These are phyloP conservation scores for Phytophthora foliorum DNA, from an alignment of 352 stramenopile genomes.

Conservation along the genomic window DNA sequence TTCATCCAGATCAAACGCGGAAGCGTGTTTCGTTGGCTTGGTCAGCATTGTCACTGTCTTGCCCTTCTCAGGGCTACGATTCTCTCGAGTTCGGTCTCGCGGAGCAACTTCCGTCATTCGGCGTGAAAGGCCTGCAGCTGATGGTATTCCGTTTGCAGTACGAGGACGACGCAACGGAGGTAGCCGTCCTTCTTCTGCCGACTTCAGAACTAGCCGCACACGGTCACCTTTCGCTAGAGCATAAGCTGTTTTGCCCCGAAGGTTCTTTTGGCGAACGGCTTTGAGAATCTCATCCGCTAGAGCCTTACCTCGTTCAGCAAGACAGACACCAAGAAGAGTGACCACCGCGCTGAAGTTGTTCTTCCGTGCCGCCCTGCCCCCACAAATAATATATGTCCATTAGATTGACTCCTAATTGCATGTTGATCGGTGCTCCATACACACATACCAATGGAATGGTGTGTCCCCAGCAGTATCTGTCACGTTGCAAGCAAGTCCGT, in stretches of 20 bases:
- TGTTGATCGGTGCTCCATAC: background rate
- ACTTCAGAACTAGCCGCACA: conserved; percentile 53
- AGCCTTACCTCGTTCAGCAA: conserved; percentile 37
- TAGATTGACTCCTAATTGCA: background rate
- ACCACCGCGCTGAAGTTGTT: conserved; percentile 72
- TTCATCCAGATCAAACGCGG: conserved; percentile 8
- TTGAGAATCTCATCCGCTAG: conserved; percentile 40
- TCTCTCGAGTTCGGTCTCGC: conserved; percentile 17
- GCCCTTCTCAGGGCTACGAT: conserved; percentile 12
- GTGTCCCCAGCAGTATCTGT: conserved; percentile 65
- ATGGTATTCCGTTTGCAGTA: background rate
- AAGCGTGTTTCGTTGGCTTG: conserved; percentile 24
- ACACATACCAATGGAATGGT: conserved; percentile 69
- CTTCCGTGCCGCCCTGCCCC: conserved; percentile 57
- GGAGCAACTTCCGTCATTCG: conserved; percentile 43
- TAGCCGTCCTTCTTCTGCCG: conserved; percentile 61
- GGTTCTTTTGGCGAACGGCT: conserved; percentile 54
- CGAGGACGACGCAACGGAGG: conserved; percentile 35
- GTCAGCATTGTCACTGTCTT: conserved; percentile 25
- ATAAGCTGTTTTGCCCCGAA: conserved; percentile 54
- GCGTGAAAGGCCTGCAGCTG: conserved; percentile 8
- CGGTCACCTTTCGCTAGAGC: conserved; percentile 54
- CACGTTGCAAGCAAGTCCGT: conserved; percentile 51
- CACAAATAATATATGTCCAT: background rate
- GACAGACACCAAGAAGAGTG: conserved; percentile 55